phyloP scores from a whole-genome alignment of 176 grass and related monocot species.

The Triticum monococcum region DNA sequence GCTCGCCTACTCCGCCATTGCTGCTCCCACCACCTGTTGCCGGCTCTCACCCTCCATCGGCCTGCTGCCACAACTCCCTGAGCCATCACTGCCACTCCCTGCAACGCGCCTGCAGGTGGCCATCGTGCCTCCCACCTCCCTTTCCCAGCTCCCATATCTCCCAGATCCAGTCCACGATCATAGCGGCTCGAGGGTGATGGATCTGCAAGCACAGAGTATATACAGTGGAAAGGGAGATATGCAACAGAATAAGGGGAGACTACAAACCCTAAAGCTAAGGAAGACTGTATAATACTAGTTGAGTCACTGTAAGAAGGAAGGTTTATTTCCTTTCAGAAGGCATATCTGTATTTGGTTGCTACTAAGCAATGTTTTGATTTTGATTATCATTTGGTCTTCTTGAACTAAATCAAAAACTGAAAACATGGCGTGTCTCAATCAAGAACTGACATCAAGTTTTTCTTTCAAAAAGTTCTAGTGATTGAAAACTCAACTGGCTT shows the following conservation, averaged over 20 bases:
- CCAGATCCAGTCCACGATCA: neutral
- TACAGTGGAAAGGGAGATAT: neutral
- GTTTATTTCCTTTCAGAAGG: neutral
- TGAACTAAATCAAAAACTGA: conserved; percentile 14
- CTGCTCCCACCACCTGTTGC: neutral
- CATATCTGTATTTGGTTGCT: neutral
- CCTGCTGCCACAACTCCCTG: neutral
- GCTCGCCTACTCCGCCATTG: neutral
- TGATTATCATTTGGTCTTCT: conserved; percentile 2
- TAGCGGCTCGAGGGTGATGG: neutral
- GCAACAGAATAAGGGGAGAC: neutral
- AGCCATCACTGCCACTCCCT: neutral
- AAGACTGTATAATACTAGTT: neutral
- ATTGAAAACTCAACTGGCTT: neutral
- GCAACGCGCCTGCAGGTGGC: neutral
- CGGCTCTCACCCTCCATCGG: neutral
- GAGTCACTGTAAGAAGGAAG: neutral
- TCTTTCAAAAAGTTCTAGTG: neutral
- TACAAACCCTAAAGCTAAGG: neutral
- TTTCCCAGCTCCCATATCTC: neutral
- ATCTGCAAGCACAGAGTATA: neutral
- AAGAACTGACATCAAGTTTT: neutral
- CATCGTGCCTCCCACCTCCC: neutral
- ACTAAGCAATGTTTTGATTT: neutral
- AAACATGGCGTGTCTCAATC: neutral